Evolutionary conservation across 208 protist genomes (phyloP), one percentile per base, ranked within the genome.

Genomic region (Crithidia bombi): DNA sequence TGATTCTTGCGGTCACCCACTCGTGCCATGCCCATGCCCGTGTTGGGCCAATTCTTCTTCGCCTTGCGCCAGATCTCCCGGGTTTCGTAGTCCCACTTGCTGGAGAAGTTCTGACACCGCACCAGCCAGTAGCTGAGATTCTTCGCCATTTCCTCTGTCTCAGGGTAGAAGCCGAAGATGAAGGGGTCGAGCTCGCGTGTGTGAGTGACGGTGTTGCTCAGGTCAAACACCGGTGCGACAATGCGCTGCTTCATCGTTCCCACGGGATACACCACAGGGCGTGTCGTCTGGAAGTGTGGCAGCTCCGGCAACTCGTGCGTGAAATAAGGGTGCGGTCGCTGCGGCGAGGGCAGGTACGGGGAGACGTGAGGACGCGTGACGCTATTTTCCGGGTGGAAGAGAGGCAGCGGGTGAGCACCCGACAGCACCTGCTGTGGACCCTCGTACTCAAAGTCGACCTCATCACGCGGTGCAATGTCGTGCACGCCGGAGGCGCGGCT

Each of bases 21-120:
- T 33, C 92, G 88, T 11, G 88, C 57, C 88, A 97, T 93, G 59
- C 92, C 92, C 81, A 93, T 92, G 28, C 92, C 92, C n/a, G 92
- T 95, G 68, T 93, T 94, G 5, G 92, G 89, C 90, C 92, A 97
- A 62, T 97, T 95, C 69, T 97, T 97, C 77, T 94, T 94, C 19
- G 90, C 88, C 59, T 86, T 86, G 33, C 90, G 78, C 87, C 89
- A 97, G 69, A 97, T 94, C 72, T 97, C 92, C 0, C 90, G 87
- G 28, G 74, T 89, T 52, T 95, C 88, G 72, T 94, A 94, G 64
- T 97, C 92, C 89, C 90, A 97, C 74, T 86, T 85, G 75, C 85
- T 86, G n/a, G 82, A 83, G 68, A 89, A 97, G 69, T 95, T 95
- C 49, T 91, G 89, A 66, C 88, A 94, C 14, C 92, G 87, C 28